These are phyloP conservation scores for Aspergillus sp. DNA, from an alignment of 2,329 filamentous ascomycete genomes.

Conservation along the genomic window DNA sequence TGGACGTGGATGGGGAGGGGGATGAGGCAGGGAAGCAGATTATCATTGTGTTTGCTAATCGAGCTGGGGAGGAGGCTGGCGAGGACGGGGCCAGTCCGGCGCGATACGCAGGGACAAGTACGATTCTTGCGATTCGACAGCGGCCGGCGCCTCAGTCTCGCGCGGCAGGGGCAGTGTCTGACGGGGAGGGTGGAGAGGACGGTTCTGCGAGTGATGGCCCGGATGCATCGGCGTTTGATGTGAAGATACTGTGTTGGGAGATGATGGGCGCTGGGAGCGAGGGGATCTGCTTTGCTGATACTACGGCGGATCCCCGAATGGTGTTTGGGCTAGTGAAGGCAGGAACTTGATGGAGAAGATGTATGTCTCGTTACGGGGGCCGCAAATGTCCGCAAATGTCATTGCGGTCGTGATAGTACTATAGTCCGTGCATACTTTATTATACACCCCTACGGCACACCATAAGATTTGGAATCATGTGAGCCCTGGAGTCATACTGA, in stretches of 20 bases:
- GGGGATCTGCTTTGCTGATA: conserved; percentile 48
- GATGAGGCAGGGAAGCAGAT: conserved; percentile 30
- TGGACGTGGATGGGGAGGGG: conserved; percentile 23
- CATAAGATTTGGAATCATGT: conserved; percentile 1
- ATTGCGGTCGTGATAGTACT: neutral
- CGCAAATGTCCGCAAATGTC: too few species aligned
- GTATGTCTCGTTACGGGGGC: neutral
- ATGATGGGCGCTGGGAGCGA: conserved; percentile 45
- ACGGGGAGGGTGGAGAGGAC: conserved; percentile 9
- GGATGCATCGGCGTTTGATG: conserved; percentile 25
- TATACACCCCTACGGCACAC: neutral
- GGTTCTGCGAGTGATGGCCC: conserved; percentile 14
- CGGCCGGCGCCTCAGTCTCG: conserved; percentile 18
- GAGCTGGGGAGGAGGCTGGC: conserved; percentile 41
- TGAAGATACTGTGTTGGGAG: conserved; percentile 45
- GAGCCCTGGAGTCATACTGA: conserved; percentile 5
- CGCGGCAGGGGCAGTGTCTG: neutral
- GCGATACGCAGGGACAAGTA: conserved; percentile 49
- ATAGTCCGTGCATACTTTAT: neutral
- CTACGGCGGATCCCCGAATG: conserved; percentile 37
- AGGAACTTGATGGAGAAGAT: neutral
- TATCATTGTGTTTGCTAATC: conserved; percentile 48
- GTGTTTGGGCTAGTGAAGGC: conserved; percentile 32
- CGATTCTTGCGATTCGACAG: conserved; percentile 41
- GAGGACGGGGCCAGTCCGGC: conserved; percentile 37